Percentiles rank a stretch among this genome's conserved stretches.
These are phyloP conservation scores for Remersonia thermophila DNA, from an alignment of 2,329 filamentous ascomycete species.

Conservation along the genomic window DNA sequence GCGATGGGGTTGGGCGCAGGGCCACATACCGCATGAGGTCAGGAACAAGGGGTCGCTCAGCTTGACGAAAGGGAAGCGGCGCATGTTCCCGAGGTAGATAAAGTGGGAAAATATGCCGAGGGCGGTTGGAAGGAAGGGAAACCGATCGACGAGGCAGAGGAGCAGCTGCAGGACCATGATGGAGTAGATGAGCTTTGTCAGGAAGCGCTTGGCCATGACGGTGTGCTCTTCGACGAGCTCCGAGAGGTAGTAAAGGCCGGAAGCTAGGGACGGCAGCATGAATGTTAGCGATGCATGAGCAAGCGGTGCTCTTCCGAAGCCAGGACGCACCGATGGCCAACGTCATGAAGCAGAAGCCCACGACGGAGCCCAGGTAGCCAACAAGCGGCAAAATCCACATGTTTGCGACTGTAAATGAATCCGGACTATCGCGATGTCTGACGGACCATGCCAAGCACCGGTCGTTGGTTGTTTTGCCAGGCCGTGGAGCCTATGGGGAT, in stretches of 20 bases:
- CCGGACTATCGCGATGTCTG: slow-evolving; percentile 3
- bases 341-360: slow-evolving; percentile 90
- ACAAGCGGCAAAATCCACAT: slow-evolving; percentile 97
- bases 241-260: slow-evolving; percentile 95
- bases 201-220: slow-evolving; percentile 76
- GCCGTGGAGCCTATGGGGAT: neutral
- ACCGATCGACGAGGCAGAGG: slow-evolving; percentile 70
- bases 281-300: slow-evolving; percentile 6
- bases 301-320: neutral
- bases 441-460: slow-evolving; percentile 1
- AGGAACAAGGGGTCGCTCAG: slow-evolving; percentile 80
- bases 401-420: slow-evolving; percentile 19
- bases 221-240: slow-evolving; percentile 98
- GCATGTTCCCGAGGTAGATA: slow-evolving; percentile 80
- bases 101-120: slow-evolving; percentile 71
- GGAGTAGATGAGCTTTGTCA: slow-evolving; percentile 72
- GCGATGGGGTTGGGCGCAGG: too few species aligned
- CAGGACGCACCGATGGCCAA: slow-evolving; percentile 64
- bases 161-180: slow-evolving; percentile 64
- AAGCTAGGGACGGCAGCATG: slow-evolving; percentile 45
- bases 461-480: slow-evolving; percentile 6
- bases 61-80: slow-evolving; percentile 63
- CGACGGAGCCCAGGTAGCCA: slow-evolving; percentile 73
- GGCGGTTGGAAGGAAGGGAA: slow-evolving; percentile 62
- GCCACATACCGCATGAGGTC: slow-evolving; percentile 57